phyloP scores from a whole-genome alignment of 1,284 basidiomycete species.

The Cryptococcus sp. region DNA sequence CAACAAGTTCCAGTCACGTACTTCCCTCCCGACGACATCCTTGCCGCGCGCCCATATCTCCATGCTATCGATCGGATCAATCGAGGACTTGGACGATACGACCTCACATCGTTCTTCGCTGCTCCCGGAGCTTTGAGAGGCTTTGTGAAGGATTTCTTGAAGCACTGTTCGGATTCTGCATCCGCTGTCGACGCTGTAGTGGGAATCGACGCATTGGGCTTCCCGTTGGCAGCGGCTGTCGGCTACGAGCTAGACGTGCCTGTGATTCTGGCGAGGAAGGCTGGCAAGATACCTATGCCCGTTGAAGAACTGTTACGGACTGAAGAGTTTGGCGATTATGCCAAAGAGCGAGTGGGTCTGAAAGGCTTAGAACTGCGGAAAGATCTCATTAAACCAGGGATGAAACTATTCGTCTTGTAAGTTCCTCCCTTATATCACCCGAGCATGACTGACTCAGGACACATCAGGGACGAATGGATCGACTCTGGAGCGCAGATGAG shows the following conservation, averaged over 20 bases:
- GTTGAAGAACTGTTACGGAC: slow-evolving; percentile 3
- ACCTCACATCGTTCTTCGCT: slow-evolving; percentile 24
- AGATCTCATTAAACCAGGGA: slow-evolving; percentile 14
- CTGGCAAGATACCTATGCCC: slow-evolving; percentile 15
- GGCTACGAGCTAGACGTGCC: not conserved
- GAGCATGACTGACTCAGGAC: not conserved
- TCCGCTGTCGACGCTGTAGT: slow-evolving; percentile 12
- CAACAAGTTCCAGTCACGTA: too few species aligned
- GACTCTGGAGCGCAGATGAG: slow-evolving; percentile 19
- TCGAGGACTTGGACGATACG: slow-evolving; percentile 10
- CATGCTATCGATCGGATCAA: slow-evolving; percentile 13
- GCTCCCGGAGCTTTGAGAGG: slow-evolving; percentile 9
- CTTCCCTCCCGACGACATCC: slow-evolving; percentile 1
- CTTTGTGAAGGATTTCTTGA: slow-evolving; percentile 8
- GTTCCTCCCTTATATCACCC: not conserved
- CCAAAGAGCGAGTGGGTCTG: slow-evolving; percentile 1
- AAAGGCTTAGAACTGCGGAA: slow-evolving; percentile 17
- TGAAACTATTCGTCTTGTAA: slow-evolving; percentile 21
- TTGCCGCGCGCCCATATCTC: slow-evolving; percentile 16
- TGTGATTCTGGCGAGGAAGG: slow-evolving; percentile 13
- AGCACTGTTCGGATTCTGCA: slow-evolving; percentile 4
- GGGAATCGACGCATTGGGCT: slow-evolving; percentile 19
- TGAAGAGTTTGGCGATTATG: slow-evolving; percentile 9
- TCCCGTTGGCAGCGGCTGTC: slow-evolving; percentile 13
- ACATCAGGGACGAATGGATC: slow-evolving; percentile 22